Percentiles rank a stretch among this genome's conserved stretches.
These are phyloP conservation scores for Annulohypoxylon nitens DNA, from an alignment of 495 filamentous ascomycete genomes.

Conservation along the genomic window DNA sequence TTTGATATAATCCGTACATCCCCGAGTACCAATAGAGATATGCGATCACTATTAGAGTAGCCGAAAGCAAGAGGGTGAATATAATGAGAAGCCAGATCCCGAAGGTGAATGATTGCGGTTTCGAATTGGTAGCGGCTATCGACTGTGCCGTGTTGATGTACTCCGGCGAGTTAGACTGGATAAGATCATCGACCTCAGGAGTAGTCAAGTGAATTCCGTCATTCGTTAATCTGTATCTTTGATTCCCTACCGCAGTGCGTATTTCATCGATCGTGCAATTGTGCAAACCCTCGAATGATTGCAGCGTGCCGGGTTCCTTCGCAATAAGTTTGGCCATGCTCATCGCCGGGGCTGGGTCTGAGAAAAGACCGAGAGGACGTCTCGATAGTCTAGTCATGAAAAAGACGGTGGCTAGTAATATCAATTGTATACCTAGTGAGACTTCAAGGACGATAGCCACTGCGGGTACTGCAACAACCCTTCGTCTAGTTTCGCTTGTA, in stretches of 20 bases:
- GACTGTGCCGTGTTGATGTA: neutral
- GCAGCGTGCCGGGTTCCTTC: slow-evolving; percentile 26
- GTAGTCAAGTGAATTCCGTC: neutral
- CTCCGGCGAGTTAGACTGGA: neutral
- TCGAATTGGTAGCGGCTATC: neutral
- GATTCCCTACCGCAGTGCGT: neutral
- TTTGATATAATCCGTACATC: slow-evolving; percentile 47
- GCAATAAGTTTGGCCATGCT: slow-evolving; percentile 37
- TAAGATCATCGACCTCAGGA: slow-evolving; percentile 1
- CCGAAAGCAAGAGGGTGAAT: slow-evolving; percentile 14
- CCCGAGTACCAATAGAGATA: slow-evolving; percentile 50
- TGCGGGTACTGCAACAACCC: slow-evolving; percentile 41
- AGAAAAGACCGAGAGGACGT: slow-evolving; percentile 41
- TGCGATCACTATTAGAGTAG: slow-evolving; percentile 42
- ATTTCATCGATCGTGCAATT: slow-evolving; percentile 2
- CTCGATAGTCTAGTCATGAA: slow-evolving; percentile 29
- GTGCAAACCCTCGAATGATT: slow-evolving; percentile 25
- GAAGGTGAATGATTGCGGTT: slow-evolving; percentile 16
- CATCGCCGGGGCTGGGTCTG: slow-evolving; percentile 39
- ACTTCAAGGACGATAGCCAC: slow-evolving; percentile 41
- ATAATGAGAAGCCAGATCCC: slow-evolving; percentile 11
- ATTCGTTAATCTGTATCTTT: slow-evolving; percentile 3
- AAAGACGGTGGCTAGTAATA: slow-evolving; percentile 27
- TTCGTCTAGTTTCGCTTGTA: slow-evolving; percentile 17
- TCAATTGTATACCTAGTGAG: slow-evolving; percentile 18